Base-by-base conservation (phyloP, 2,329 filamentous ascomycete genomes). In the Sarocladium kiliense region DNA sequence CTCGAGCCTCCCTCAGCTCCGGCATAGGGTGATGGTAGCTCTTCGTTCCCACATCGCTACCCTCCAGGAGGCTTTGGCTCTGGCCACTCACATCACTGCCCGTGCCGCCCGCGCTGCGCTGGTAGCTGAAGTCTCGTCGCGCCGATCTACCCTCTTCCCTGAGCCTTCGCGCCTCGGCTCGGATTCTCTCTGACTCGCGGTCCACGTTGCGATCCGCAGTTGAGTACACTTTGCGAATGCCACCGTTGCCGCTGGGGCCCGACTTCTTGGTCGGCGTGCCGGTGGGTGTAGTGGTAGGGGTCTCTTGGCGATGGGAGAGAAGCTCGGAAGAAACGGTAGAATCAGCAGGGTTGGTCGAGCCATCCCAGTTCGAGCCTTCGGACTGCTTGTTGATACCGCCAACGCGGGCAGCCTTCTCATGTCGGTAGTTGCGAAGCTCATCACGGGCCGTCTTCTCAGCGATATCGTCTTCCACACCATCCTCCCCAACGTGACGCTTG, bases 351-450 rank as follows among this genome's bases (percentile, higher is more conserved):
- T 82, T 84, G 18, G 80, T 83, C 12, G 77, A 82, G 44, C 89
- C 89, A 66, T 95, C 89, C 79, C 90, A 96, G 61, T 83, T 77
- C 57, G 85, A 88, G 58, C 86, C 88, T 62, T 97, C 93, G 42
- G 86, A 80, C 61, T 88, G 79, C 63, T 87, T 86, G 73, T 97
- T 97, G 69, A 97, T 75, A 19, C 93, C 93, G 34, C 93, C 93
- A 2, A 97, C 91, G 53, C 88, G 82, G 1, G 93, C 93, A 2
- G 91, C 77, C 68, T 87, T 89, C 74, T 97, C 93, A 65, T 91
- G 81, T 23, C 92, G 88, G 76, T 97, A 97, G 32, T 84, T 84
- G 57, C 87, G 84, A 55, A 97, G 82, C 58, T 94, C 87, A 47
- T 83, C 75, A 62, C 85, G 77, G 23, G 82, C 85, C 54, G 77